Base-by-base conservation (phyloP, 2,329 filamentous ascomycete species). In the Sporothrix inflata region DNA sequence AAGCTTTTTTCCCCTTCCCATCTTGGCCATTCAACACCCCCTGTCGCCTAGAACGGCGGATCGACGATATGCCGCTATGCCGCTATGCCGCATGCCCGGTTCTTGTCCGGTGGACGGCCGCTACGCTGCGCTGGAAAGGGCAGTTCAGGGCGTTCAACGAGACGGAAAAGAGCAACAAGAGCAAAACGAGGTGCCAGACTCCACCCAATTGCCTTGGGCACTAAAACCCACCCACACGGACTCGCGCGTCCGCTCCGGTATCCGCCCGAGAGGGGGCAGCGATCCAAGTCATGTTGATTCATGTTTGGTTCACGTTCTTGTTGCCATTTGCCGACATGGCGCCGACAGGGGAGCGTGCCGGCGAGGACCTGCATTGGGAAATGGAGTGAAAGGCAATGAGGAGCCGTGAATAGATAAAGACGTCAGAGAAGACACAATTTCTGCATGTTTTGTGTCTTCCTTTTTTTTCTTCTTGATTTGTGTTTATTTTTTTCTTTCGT, bases 151-250 rank as follows among this genome's bases (percentile, higher is more conserved):
- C 12, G 24, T 27, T n/a, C 11, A n/a, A 34, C 12, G 9, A 19
- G 24, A n/a, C 63, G 24, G 24, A 49, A 66, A 70, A 75, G 80
- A 72, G 75, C 76, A 16, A 42, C 65, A 70, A 34, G 38, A 21
- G 57, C 47, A 11, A 21, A 8, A 27, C n/a, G 7, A 6, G 4
- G 38, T 7, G 60, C 21, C 57, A 40, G 38, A n/a, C 55, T 40
- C 30, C 55, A 60, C 55, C 34, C 30, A 21, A 21, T 38, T 30
- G 55, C 55, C 38, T 45, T 45, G 60, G 60, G 12, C 51, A 42
- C 42, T 24, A 61, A 21, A 47, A 63, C n/a, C 42, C 55, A 70
- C 42, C 24, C 68, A 49, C 34, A 61, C 61, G 42, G 42, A 47
- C 45, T 49, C 8, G 24, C 24, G 34, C 51, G 47, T 45, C 60